Conservation (phyloP, 345 rosid genomes). For the Arabidopsis arenosa region DNA sequence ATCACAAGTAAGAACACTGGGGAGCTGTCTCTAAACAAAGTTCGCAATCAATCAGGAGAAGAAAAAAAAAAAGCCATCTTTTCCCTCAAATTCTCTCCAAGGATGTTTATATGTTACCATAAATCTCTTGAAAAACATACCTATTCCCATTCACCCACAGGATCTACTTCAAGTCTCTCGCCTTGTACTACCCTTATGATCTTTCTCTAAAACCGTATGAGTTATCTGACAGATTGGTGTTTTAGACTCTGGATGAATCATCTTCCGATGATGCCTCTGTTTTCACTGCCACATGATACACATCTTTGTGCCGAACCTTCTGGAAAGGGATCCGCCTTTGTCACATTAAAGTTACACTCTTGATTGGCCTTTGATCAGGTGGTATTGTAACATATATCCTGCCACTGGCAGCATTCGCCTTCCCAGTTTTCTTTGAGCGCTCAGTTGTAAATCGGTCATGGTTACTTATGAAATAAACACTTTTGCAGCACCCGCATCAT, state of each 20-base stretch:
- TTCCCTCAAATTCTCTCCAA: background rate
- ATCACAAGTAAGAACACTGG: background rate
- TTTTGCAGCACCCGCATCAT: too few species aligned
- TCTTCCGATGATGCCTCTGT: constrained; percentile 68
- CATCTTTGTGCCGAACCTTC: constrained; percentile 69
- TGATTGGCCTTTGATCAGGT: constrained; percentile 44
- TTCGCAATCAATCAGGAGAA: background rate
- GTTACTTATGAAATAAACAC: background rate
- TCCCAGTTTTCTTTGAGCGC: background rate
- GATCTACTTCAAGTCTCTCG: constrained; percentile 67
- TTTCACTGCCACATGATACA: constrained; percentile 72
- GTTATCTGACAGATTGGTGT: constrained; percentile 63
- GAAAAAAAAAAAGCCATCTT: background rate
- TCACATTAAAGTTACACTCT: constrained; percentile 57
- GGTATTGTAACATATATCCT: background rate
- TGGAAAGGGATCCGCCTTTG: constrained; percentile 58
- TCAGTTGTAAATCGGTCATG: background rate
- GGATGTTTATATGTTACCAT: constrained; percentile 50
- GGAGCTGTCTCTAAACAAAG: background rate
- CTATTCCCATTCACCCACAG: constrained; percentile 66
- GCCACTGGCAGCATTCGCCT: background rate
- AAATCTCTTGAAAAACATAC: constrained; percentile 78
- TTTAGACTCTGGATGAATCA: constrained; percentile 40
- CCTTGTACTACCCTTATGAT: constrained; percentile 55
- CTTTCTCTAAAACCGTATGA: constrained; percentile 65